Percentiles rank a stretch among this genome's conserved stretches.
Evolutionary conservation across 139 green algal genomes (phyloP).

Genomic region (Parachlorella kessleri): DNA sequence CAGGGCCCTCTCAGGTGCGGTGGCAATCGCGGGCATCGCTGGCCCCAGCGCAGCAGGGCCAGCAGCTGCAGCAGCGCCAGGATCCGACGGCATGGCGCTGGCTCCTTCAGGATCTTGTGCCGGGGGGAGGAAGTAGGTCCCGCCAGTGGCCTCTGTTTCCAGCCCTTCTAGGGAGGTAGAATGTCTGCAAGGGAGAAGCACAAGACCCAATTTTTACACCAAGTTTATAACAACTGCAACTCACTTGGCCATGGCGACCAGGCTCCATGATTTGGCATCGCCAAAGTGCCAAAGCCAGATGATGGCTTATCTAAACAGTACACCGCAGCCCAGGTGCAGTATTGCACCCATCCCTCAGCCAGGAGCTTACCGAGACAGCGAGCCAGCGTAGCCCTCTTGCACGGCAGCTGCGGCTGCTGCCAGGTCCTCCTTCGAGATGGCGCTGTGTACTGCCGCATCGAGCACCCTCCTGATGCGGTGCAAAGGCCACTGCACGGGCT

Average conservation of each 20-base stretch:
- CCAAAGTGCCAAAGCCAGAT: too few species aligned
- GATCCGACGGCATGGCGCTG: too few species aligned
- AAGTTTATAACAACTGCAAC: too few species aligned
- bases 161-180: not conserved
- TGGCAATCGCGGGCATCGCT: not conserved
- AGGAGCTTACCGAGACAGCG: slow-evolving; percentile 25
- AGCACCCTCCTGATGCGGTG: slow-evolving; percentile 44
- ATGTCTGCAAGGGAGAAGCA: too few species aligned
- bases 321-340: too few species aligned
- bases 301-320: too few species aligned
- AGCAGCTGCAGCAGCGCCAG: not conserved
- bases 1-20: not conserved
- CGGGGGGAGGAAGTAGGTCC: not conserved
- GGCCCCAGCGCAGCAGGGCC: not conserved
- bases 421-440: slow-evolving; percentile 15
- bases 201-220: too few species aligned
- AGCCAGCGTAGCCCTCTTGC: slow-evolving; percentile 25
- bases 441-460: slow-evolving; percentile 37
- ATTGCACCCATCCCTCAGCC: too few species aligned
- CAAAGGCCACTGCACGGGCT: slow-evolving; percentile 46
- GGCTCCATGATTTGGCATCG: too few species aligned
- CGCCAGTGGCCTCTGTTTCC: not conserved
- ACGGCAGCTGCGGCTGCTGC: slow-evolving; percentile 19
- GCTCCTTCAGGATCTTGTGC: too few species aligned
- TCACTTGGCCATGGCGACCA: too few species aligned